phyloP scores from a whole-genome alignment of 129 eudicot species.

The Flaveria trinervia region DNA sequence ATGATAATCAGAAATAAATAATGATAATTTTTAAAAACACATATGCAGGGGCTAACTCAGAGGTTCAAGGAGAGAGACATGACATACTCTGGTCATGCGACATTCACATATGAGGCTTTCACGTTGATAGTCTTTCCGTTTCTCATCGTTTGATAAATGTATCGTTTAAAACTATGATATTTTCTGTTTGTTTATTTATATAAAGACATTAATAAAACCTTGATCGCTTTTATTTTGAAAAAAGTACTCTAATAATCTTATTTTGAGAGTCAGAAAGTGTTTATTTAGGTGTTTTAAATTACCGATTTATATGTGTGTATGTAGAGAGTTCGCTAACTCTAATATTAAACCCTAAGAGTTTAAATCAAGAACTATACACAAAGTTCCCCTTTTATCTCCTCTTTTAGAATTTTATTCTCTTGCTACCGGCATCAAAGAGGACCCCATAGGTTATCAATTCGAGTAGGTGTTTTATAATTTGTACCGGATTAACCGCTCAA shows the following conservation, averaged over 20 bases:
- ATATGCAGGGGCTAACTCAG: slow-evolving; percentile 63
- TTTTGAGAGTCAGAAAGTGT: too few species aligned
- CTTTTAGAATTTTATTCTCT: too few species aligned
- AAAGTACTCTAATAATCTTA: not conserved
- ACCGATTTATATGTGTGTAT: too few species aligned
- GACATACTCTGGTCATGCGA: slow-evolving; percentile 55
- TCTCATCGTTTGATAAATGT: slow-evolving; percentile 51
- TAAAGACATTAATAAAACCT: not conserved
- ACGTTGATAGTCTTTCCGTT: slow-evolving; percentile 74
- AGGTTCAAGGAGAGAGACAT: slow-evolving; percentile 80
- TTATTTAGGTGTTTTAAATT: too few species aligned
- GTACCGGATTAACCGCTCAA: too few species aligned
- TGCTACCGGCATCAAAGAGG: too few species aligned
- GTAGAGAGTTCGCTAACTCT: too few species aligned
- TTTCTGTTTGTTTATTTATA: not conserved
- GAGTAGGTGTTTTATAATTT: too few species aligned
- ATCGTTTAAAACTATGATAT: not conserved
- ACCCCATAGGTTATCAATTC: too few species aligned
- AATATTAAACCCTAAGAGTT: too few species aligned
- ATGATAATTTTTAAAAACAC: not conserved
- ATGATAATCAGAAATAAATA: not conserved
- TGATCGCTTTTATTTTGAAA: not conserved
- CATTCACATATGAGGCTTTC: slow-evolving; percentile 72
- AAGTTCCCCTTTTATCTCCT: too few species aligned
- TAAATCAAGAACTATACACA: too few species aligned